Evolutionary conservation across 345 rosid genomes (phyloP).

Genomic region (Moricandia arvensis): DNA sequence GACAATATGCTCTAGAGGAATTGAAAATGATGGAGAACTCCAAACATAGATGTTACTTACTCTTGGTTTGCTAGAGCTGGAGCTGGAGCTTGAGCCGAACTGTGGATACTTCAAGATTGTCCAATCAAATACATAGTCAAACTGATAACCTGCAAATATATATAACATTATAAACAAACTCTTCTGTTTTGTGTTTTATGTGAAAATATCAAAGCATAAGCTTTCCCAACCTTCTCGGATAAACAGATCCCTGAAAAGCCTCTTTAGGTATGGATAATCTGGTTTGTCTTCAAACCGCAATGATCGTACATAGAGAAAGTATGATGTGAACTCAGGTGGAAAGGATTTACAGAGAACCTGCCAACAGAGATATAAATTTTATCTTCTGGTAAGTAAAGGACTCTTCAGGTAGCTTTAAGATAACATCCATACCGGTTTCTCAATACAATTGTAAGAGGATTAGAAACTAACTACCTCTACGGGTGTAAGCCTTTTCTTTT

Average conservation of each 20-base stretch:
- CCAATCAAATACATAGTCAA: conserved; percentile 98
- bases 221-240: conserved; percentile 73
- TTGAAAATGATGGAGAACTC: background rate
- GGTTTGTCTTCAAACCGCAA: conserved; percentile 97
- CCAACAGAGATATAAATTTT: background rate
- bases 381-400: background rate
- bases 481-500: conserved; percentile 89
- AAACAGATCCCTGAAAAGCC: conserved; percentile 91
- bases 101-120: conserved; percentile 91
- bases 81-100: conserved; percentile 64
- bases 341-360: conserved; percentile 95
- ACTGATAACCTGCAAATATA: conserved; percentile 73
- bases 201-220: background rate
- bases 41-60: conserved; percentile 42
- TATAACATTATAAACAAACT: background rate
- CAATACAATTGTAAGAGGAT: background rate
- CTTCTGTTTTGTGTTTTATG: background rate
- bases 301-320: conserved; percentile 90
- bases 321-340: conserved; percentile 91
- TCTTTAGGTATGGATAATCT: conserved; percentile 92
- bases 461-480: conserved; percentile 59
- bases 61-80: conserved; percentile 70
- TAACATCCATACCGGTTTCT: background rate
- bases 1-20: background rate
- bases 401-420: conserved; percentile 11